Evolutionary conservation across 228 moss, liverwort and hornwort species (phyloP).

Genomic region (Sphagnum magellanicum): DNA sequence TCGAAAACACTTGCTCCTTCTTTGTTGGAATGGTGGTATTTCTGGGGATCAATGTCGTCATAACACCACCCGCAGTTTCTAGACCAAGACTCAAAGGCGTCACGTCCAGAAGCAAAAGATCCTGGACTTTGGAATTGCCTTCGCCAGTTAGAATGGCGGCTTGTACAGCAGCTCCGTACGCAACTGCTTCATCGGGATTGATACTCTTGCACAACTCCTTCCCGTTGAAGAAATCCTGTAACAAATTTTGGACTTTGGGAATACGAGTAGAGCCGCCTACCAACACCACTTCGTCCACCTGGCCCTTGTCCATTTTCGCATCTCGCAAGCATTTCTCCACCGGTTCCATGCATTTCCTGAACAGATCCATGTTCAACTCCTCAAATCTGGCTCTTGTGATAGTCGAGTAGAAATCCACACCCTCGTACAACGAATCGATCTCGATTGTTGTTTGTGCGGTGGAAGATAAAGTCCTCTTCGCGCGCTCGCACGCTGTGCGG

Average conservation of each 20-base stretch:
- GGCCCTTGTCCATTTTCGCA: conserved; percentile 41
- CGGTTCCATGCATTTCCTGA: conserved; percentile 49
- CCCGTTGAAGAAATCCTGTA: conserved; percentile 44
- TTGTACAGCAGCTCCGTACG: conserved; percentile 41
- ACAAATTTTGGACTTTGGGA: conserved; percentile 30
- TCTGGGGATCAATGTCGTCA: conserved; percentile 36
- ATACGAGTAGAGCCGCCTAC: conserved; percentile 44
- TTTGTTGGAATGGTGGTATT: conserved; percentile 44
- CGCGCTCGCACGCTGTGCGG: conserved; percentile 41
- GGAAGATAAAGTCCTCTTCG: conserved; percentile 48
- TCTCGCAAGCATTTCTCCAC: conserved; percentile 47
- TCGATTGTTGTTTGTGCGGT: conserved; percentile 20
- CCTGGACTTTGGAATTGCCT: conserved; percentile 29
- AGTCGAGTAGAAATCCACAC: conserved; percentile 38
- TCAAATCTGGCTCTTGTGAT: conserved; percentile 56
- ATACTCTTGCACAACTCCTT: conserved; percentile 47
- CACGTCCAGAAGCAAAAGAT: conserved; percentile 41
- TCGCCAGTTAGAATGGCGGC: conserved; percentile 37
- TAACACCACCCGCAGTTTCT: conserved; percentile 51
- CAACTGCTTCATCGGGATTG: conserved; percentile 46
- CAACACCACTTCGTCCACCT: conserved; percentile 34
- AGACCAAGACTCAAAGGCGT: conserved; percentile 39
- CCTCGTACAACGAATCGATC: conserved; percentile 44
- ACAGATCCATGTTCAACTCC: conserved; percentile 39
- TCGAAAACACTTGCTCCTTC: conserved; percentile 29